Evolutionary conservation across 768 basidiomycete species (phyloP), one percentile per base, ranked within the genome.

Genomic region (Lepiota venenata): DNA sequence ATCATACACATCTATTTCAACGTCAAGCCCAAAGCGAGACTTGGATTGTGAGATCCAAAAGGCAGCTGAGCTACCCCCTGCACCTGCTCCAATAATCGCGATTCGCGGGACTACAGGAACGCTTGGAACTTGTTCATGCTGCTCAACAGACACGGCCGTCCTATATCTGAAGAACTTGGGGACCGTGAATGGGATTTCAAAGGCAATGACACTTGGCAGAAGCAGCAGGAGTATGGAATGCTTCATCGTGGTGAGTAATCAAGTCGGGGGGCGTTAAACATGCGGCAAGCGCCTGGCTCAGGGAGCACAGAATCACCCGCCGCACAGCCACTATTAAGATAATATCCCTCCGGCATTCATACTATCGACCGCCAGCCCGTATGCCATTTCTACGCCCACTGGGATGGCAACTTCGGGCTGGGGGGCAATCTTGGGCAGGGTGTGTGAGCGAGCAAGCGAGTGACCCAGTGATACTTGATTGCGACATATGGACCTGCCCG

Each of bases 61-160:
- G 2, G 84, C 92, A 18, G 93, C 89, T 21, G 91, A 88, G 14
- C 82, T 83, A 8, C 94, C 94, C 9, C 77, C 91, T 12, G 94
- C 93, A 22, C 94, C 94, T 0, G 94, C 93, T 15, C 94, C 94
- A 50, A 97, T 82, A 63, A 97, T 84, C 7, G 93, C 94, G 60
- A 97, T 78, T 44, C 85, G 72, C 42, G 84, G 80, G 0, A 74
- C 62, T 15, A 57, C 54, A 20, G 61, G 52, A n/a, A 52, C 45
- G 27, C 57, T 56, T 18, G 55, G 51, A 4, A 60, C 32, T 9
- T 52, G 35, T 32, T 29, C 63, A 55, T 39, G 38, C 15, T 58
- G 51, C 25, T 58, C 58, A 32, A 58, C 51, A 18, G 57, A 50
- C 7, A 55, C 38, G 10, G 59, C 57, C 39, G 63, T 55, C 25